These are phyloP conservation scores for Podospora bellae-mahoneyi DNA, from an alignment of 495 filamentous ascomycete species.

Conservation along the genomic window DNA sequence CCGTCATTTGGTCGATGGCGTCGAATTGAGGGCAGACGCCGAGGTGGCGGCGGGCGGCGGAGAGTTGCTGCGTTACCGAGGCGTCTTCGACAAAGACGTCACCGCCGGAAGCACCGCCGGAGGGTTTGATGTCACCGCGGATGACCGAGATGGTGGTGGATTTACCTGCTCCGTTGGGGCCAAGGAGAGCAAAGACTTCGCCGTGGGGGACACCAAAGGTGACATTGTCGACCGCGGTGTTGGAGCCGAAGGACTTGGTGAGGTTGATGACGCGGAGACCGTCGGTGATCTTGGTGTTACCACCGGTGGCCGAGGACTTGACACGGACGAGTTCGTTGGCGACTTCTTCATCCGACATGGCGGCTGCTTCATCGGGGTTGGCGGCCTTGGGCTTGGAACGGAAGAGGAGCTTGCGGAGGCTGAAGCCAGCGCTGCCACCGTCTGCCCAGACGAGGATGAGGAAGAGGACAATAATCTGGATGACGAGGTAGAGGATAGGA, in stretches of 20 bases:
- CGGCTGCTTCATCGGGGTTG: constrained; percentile 14
- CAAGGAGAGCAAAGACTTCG: constrained; percentile 81
- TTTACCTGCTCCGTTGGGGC: constrained; percentile 87
- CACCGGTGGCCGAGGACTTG: constrained; percentile 38
- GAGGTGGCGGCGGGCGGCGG: constrained; percentile 63
- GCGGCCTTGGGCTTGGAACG: not conserved
- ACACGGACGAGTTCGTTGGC: constrained; percentile 46
- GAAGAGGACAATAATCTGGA: constrained; percentile 66
- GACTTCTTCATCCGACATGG: constrained; percentile 44
- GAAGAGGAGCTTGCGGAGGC: constrained; percentile 42
- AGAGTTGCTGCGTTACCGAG: constrained; percentile 61
- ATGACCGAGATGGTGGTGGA: constrained; percentile 80
- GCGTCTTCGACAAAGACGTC: constrained; percentile 74
- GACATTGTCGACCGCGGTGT: constrained; percentile 73
- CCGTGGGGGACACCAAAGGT: constrained; percentile 73
- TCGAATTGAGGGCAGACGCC: constrained; percentile 79
- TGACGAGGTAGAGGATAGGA: constrained; percentile 70
- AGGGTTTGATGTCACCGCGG: constrained; percentile 73
- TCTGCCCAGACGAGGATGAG: constrained; percentile 68
- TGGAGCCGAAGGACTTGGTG: constrained; percentile 68
- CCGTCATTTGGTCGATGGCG: constrained; percentile 66
- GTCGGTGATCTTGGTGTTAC: constrained; percentile 51
- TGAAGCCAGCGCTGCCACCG: constrained; percentile 54
- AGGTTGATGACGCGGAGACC: constrained; percentile 73
- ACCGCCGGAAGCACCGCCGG: constrained; percentile 42